A percentile compares a stretch with the other conserved stretches of the same genome.
phyloP scores from a whole-genome alignment of 2,329 filamentous ascomycete genomes.

The Trichoderma polysporum region DNA sequence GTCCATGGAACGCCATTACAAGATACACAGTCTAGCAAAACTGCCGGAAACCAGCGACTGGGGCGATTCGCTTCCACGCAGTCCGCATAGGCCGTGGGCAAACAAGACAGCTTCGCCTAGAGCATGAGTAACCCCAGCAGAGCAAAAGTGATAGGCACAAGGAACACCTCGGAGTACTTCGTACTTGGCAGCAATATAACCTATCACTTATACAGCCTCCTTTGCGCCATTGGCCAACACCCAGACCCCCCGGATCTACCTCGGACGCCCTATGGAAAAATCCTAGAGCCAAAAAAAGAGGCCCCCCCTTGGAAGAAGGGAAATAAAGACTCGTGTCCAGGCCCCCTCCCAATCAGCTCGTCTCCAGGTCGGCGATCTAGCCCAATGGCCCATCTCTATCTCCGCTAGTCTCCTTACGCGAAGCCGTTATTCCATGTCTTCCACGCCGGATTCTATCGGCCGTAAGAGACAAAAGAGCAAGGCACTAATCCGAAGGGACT shows the following conservation, averaged over 20 bases:
- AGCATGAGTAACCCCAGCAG: too few species aligned
- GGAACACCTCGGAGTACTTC: too few species aligned
- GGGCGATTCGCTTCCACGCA: too few species aligned
- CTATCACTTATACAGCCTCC: conserved; percentile 2
- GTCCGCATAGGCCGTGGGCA: too few species aligned
- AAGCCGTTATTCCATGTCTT: not conserved
- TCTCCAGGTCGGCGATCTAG: not conserved
- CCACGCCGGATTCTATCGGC: not conserved
- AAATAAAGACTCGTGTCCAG: not conserved
- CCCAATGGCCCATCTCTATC: not conserved
- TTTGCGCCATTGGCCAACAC: not conserved
- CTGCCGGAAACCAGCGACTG: not conserved
- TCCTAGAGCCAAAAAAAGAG: not conserved
- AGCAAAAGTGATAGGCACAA: not conserved
- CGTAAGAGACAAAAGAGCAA: not conserved
- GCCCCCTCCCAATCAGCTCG: not conserved
- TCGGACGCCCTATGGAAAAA: not conserved
- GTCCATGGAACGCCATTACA: not conserved
- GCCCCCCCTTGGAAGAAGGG: not conserved
- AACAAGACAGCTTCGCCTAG: too few species aligned
- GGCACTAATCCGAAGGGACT: not conserved
- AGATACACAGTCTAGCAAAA: not conserved
- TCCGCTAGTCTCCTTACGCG: not conserved
- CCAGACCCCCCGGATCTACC: not conserved
- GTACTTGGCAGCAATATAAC: not conserved